Base-by-base conservation (phyloP, 2,329 filamentous ascomycete species). In the Grosmannia huntii region DNA sequence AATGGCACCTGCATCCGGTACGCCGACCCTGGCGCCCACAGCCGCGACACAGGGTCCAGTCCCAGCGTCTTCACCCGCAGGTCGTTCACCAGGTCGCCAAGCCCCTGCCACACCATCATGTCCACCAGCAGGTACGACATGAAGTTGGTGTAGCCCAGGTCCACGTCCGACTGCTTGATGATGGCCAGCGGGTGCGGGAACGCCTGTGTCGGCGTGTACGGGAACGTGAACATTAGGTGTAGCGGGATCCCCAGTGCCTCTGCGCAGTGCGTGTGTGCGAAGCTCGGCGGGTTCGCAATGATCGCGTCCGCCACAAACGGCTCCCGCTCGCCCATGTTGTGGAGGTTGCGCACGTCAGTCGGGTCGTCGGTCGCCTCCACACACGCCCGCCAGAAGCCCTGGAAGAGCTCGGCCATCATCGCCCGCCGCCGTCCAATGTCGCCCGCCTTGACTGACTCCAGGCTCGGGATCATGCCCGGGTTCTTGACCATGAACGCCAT, bases 401-500 rank as follows among this genome's bases (percentile, higher is more conserved):
- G 78, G 65, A 92, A 90, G 85, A 92, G 92, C 61, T 87, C 84
- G 2, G 81, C 86, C 85, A 92, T 91, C 53, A 82, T 79, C 5
- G 80, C 77, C 46, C 89, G 75, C 33, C 86, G 75, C 27, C 77
- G 75, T 0, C 83, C 81, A 59, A 92, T 84, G 63, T 92, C 88
- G 4, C 88, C 88, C 1, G 83, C 80, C 61, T 82, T 84, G 58
- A 92, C 80, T 0, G 85, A 86, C 61, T 88, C 82, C 27, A 91
- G 72, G 1, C 79, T 86, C 0, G 89, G 88, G 2, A 94, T 86
- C 69, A 92, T 76, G 4, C 87, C 87, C 0, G 82, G 87, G 65
- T 92, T 90, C 72, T 90, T 90, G 38, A 91, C 87, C 89, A 94
- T 92, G 68, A 90, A 92, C 0, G 86, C 85, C 89, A 92, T 92